Evolutionary conservation across 371 early-diverging fungal genomes (phyloP).

Genomic region (Rhizopus delemar): DNA sequence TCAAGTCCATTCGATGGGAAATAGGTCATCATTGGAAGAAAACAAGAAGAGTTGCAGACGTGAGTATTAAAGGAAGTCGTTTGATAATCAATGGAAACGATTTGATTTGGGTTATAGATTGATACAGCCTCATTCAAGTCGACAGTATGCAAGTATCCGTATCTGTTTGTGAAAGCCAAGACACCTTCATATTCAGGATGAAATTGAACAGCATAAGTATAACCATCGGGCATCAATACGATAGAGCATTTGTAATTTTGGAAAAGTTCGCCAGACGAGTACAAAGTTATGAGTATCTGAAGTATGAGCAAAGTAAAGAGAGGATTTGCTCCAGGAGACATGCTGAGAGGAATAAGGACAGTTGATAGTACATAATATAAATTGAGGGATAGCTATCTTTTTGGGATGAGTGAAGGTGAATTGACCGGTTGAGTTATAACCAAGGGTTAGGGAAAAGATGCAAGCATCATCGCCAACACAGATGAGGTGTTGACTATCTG

Average conservation of each 20-base stretch:
- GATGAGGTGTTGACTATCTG: slow-evolving; percentile 49
- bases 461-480: slow-evolving; percentile 56
- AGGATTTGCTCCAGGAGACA: slow-evolving; percentile 58
- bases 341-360: slow-evolving; percentile 51
- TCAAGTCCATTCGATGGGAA: slow-evolving; percentile 21
- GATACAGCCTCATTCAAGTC: slow-evolving; percentile 37
- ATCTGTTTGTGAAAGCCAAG: slow-evolving; percentile 58
- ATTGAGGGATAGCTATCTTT: slow-evolving; percentile 5
- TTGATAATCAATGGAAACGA: slow-evolving; percentile 3
- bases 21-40: slow-evolving; percentile 5
- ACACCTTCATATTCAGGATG: slow-evolving; percentile 58
- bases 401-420: slow-evolving; percentile 1
- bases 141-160: slow-evolving; percentile 63
- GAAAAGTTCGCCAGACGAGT: slow-evolving; percentile 53
- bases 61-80: slow-evolving; percentile 3
- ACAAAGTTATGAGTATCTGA: slow-evolving; percentile 54
- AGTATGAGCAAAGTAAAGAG: slow-evolving; percentile 59
- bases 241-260: slow-evolving; percentile 35
- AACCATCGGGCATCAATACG: slow-evolving; percentile 54
- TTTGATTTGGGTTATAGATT: slow-evolving; percentile 2
- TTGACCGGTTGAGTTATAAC: slow-evolving; percentile 8
- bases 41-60: slow-evolving; percentile 6
- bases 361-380: slow-evolving; percentile 1
- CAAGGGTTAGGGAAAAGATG: slow-evolving; percentile 19
- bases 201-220: slow-evolving; percentile 54